A percentile compares a stretch with the other conserved stretches of the same genome.
Conservation (phyloP, 176 grass and related monocot species). For the Elymus sibiricus region DNA sequence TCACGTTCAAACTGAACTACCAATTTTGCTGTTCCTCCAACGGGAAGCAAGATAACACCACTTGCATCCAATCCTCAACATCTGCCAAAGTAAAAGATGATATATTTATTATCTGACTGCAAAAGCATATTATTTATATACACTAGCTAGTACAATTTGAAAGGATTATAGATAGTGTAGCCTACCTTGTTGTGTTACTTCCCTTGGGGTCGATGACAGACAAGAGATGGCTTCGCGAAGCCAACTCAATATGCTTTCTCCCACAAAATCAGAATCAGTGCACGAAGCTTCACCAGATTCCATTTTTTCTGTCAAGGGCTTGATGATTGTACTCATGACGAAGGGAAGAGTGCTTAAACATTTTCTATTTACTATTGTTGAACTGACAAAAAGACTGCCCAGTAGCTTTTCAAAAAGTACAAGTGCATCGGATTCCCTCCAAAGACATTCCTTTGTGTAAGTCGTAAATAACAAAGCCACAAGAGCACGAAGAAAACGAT, state of each 20-base stretch:
- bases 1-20: slow-evolving; percentile 45
- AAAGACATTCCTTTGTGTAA: slow-evolving; percentile 43
- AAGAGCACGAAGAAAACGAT: slow-evolving; percentile 69
- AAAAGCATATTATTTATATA: slow-evolving; percentile 1
- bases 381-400: slow-evolving; percentile 45
- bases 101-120: slow-evolving; percentile 26
- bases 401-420: slow-evolving; percentile 57
- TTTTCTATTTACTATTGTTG: slow-evolving; percentile 41
- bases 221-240: slow-evolving; percentile 65
- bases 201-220: slow-evolving; percentile 30
- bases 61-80: slow-evolving; percentile 79
- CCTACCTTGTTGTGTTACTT: slow-evolving; percentile 53
- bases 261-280: slow-evolving; percentile 46
- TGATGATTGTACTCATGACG: slow-evolving; percentile 55
- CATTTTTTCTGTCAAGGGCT: slow-evolving; percentile 35
- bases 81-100: slow-evolving; percentile 41
- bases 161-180: slow-evolving; percentile 13
- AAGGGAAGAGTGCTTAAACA: slow-evolving; percentile 64
- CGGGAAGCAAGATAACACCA: slow-evolving; percentile 67
- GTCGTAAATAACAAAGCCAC: slow-evolving; percentile 53
- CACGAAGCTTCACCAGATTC: slow-evolving; percentile 25
- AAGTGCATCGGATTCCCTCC: slow-evolving; percentile 51
- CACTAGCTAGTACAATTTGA: not conserved
- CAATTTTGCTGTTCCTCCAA: slow-evolving; percentile 52
- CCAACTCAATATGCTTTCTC: slow-evolving; percentile 67